Evolutionary conservation across 441 rosid genomes (phyloP).

Genomic region (Pelargonium myrrhifolium): DNA sequence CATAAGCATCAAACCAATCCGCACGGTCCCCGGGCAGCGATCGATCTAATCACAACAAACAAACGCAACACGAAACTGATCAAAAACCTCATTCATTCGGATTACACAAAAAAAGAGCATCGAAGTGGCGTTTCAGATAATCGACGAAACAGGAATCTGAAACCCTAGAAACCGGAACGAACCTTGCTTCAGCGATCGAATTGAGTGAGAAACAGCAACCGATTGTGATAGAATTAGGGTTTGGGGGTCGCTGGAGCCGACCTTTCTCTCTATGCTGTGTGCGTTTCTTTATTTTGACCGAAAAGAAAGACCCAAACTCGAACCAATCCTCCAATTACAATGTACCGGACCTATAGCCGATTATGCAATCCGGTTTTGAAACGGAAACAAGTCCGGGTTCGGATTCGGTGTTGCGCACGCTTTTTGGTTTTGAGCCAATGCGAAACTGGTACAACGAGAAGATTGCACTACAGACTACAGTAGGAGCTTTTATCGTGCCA

Average conservation of each 20-base stretch:
- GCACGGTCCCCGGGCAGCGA: slow-evolving; percentile 21
- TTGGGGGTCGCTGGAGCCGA: slow-evolving; percentile 28
- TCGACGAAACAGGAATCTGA: not conserved
- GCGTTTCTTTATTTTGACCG: slow-evolving; percentile 27
- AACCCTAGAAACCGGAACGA: not conserved
- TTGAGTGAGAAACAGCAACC: slow-evolving; percentile 6
- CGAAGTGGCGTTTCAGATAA: slow-evolving; percentile 10
- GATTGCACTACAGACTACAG: too few species aligned
- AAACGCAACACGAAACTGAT: not conserved
- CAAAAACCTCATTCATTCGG: not conserved
- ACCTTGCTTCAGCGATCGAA: slow-evolving; percentile 20
- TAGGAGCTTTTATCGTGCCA: not conserved
- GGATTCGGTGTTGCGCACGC: slow-evolving; percentile 34
- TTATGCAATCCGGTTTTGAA: slow-evolving; percentile 55
- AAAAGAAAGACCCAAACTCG: slow-evolving; percentile 16
- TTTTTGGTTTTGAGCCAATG: not conserved
- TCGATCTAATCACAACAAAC: slow-evolving; percentile 32
- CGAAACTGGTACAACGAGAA: not conserved
- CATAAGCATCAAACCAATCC: slow-evolving; percentile 26
- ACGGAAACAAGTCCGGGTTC: slow-evolving; percentile 63
- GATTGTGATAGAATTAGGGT: slow-evolving; percentile 32
- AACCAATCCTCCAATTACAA: slow-evolving; percentile 24
- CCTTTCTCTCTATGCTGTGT: slow-evolving; percentile 9
- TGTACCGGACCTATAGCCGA: slow-evolving; percentile 66
- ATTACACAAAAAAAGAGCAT: slow-evolving; percentile 8